These are phyloP conservation scores for Gastrodia elata DNA, from an alignment of 106 monocot genomes.

Conservation along the genomic window DNA sequence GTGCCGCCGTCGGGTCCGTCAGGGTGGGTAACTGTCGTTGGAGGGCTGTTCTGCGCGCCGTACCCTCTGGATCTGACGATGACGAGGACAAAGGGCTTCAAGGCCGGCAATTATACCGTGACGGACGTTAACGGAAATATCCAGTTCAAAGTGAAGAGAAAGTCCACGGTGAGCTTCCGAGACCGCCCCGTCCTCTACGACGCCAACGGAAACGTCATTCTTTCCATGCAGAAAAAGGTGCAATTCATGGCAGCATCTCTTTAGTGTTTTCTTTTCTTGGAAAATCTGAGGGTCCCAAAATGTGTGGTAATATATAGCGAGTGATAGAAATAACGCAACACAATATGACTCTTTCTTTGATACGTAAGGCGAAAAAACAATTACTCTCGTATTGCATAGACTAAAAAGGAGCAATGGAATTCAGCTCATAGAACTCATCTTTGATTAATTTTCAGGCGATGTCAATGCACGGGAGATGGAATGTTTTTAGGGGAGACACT, in stretches of 20 bases:
- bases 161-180: conserved; percentile 26
- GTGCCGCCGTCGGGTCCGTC: conserved; percentile 3
- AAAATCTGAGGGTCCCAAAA: no score
- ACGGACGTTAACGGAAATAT: conserved; percentile 40
- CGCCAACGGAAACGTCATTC: conserved; percentile 22
- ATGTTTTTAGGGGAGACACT: conserved; percentile 36
- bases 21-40: conserved; percentile 21
- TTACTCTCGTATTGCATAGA: no score
- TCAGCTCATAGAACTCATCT: no score
- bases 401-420: no score
- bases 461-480: conserved; percentile 27
- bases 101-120: conserved; percentile 40
- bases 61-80: conserved; percentile 43
- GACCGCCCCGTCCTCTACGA: conserved; percentile 25
- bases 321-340: background rate
- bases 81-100: conserved; percentile 31
- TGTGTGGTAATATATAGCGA: no score
- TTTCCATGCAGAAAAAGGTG: conserved; percentile 59
- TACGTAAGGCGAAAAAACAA: no score
- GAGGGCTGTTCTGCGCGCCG: conserved; percentile 39
- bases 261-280: no score
- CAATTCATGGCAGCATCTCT: no score
- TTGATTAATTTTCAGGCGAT: conserved; percentile 1
- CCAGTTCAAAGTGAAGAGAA: conserved; percentile 39
- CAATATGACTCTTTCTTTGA: no score